Evolutionary conservation across 1,284 basidiomycete genomes (phyloP).

Genomic region (Malassezia psittaci): DNA sequence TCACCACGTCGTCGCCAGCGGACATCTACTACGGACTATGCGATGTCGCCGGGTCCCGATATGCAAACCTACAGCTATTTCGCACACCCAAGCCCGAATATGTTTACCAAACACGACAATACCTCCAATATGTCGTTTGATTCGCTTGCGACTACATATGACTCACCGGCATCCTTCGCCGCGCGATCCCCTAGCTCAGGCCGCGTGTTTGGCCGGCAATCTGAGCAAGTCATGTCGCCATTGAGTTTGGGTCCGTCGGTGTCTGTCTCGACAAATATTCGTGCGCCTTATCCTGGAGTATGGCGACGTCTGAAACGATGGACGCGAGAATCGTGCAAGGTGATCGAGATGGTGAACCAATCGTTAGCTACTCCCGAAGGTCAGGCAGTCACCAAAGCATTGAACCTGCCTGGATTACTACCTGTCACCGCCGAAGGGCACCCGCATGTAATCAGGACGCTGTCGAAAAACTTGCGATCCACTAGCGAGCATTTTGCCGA

Average conservation of each 20-base stretch:
- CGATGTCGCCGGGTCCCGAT: neutral
- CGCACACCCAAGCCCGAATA: slow-evolving; percentile 14
- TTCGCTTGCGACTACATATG: slow-evolving; percentile 42
- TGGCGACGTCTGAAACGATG: slow-evolving; percentile 45
- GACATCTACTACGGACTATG: neutral
- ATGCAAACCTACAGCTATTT: slow-evolving; percentile 16
- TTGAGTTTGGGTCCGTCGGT: slow-evolving; percentile 20
- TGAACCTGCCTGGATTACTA: slow-evolving; percentile 17
- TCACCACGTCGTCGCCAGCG: slow-evolving; percentile 21
- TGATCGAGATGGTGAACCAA: slow-evolving; percentile 34
- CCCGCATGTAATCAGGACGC: neutral
- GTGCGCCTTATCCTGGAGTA: slow-evolving; percentile 40
- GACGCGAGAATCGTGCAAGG: slow-evolving; percentile 42
- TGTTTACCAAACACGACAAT: slow-evolving; percentile 22
- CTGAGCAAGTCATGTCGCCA: slow-evolving; percentile 19
- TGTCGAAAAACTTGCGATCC: neutral
- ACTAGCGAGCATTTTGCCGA: slow-evolving; percentile 26
- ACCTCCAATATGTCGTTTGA: slow-evolving; percentile 41
- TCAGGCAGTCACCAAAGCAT: slow-evolving; percentile 25
- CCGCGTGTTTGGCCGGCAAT: neutral
- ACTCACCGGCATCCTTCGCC: slow-evolving; percentile 25
- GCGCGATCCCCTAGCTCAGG: neutral
- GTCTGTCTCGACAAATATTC: neutral
- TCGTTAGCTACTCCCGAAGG: slow-evolving; percentile 32
- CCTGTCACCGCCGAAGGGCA: slow-evolving; percentile 8